Evolutionary conservation across 2,329 filamentous ascomycete species (phyloP), one percentile per base, ranked within the genome.

Genomic region (Sporothrix curviconia): DNA sequence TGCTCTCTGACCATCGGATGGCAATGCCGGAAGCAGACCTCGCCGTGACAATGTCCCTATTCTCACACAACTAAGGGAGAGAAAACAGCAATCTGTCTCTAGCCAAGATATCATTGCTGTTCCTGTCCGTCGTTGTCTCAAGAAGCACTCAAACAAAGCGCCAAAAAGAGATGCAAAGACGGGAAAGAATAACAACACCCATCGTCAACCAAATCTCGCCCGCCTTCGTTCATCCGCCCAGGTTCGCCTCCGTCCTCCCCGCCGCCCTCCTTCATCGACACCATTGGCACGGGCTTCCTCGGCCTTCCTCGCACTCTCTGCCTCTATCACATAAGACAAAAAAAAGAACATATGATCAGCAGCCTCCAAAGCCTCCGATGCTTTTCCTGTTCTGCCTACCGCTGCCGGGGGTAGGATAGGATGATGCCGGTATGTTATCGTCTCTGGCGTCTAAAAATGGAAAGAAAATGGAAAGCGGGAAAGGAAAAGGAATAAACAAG

Each of bases 101-200:
- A 55, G 52, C 52, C 52, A 55, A 55, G 52, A 55, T 44, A 43
- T 54, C 52, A 55, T 55, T 44, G 52, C 37, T 55, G 52, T 55
- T 30, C 17, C 17, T 36, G 32, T 46, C 19, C 40, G 34, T 39
- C 22, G 17, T 46, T 17, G 39, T 55, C 52, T n/a, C 46, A 19
- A 30, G 12, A 12, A 37, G 12, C 22, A 39, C 43, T 30, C 36
- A 19, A 19, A n/a, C 12, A 14, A 28, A 17, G 37, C 8, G 24
- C n/a, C n/a, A 39, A 51, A 51, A 15, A 25, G 7, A 22, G 34
- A 30, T 28, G 32, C 17, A 30, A 40, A 19, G 19, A 25, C 43
- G 39, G 39, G 36, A 22, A 30, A 9, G 32, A 51, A 51, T 34
- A 51, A 51, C 49, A 51, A 32, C 49, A 32, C 17, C 39, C 15